Conservation (phyloP, 179 eudicot genomes). For the Silene coronaria region DNA sequence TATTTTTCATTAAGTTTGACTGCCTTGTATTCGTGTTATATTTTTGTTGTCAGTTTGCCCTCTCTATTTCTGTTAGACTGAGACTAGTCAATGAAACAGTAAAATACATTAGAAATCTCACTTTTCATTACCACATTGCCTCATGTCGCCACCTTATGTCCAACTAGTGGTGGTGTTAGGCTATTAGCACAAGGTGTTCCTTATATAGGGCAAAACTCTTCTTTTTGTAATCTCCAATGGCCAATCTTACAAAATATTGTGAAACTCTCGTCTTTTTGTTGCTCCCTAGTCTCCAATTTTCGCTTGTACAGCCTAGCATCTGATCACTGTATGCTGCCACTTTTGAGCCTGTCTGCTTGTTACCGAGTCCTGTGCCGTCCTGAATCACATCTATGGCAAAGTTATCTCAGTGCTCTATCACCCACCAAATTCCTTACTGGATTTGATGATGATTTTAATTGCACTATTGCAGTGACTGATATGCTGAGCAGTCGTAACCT, state of each 20-base stretch:
- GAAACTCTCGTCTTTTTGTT: neutral
- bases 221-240: constrained; percentile 3
- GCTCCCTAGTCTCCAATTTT: neutral
- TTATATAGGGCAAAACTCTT: neutral
- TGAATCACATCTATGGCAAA: neutral
- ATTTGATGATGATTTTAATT: neutral
- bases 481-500: constrained; percentile 17
- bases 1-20: neutral
- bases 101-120: neutral
- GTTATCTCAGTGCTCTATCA: neutral
- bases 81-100: neutral
- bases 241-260: neutral
- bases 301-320: neutral
- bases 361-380: neutral
- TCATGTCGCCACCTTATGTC: too few relatives aligned
- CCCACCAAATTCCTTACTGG: neutral
- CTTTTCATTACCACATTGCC: neutral
- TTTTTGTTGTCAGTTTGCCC: neutral
- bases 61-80: neutral
- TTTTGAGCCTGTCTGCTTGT: neutral
- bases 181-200: neutral
- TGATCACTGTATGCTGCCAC: neutral
- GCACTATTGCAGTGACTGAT: neutral
- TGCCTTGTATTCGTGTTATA: neutral
- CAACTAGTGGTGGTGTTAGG: neutral